Percentiles rank a stretch among this genome's conserved stretches.
Conservation (phyloP, 257 asterid species). For the Ajuga chamaepitys region DNA sequence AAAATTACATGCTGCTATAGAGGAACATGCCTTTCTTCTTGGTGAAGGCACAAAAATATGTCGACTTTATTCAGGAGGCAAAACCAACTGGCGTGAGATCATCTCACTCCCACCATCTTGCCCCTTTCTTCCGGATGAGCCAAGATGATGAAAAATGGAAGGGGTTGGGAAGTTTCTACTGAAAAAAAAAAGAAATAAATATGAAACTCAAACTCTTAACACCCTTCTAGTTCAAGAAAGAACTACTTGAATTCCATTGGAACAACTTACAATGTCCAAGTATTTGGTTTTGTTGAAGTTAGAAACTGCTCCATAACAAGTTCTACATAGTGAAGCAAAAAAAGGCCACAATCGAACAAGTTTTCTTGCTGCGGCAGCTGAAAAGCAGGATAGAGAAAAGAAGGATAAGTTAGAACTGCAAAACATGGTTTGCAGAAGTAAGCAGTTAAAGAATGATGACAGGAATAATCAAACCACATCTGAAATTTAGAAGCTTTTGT, state of each 20-base stretch:
- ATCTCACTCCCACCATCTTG: too few species aligned
- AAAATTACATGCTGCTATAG: neutral
- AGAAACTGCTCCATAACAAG: conserved; percentile 56
- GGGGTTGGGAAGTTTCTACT: too few species aligned
- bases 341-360: conserved; percentile 84
- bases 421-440: neutral
- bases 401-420: conserved; percentile 2
- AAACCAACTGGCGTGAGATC: too few species aligned
- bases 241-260: neutral
- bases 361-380: conserved; percentile 96
- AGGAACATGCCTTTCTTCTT: neutral
- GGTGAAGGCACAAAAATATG: neutral
- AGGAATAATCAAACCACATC: conserved; percentile 10
- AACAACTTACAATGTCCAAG: conserved; percentile 57
- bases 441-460: conserved; percentile 2
- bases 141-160: too few species aligned
- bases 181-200: neutral
- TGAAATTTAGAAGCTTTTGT: neutral
- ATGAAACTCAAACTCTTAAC: conserved; percentile 1
- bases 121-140: too few species aligned
- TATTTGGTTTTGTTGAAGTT: conserved; percentile 27
- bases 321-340: conserved; percentile 83
- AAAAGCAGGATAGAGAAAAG: conserved; percentile 15
- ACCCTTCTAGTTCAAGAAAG: neutral
- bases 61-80: neutral